These are phyloP conservation scores for Dictyostelium gargantuum DNA, from an alignment of 208 protist genomes.

Conservation along the genomic window DNA sequence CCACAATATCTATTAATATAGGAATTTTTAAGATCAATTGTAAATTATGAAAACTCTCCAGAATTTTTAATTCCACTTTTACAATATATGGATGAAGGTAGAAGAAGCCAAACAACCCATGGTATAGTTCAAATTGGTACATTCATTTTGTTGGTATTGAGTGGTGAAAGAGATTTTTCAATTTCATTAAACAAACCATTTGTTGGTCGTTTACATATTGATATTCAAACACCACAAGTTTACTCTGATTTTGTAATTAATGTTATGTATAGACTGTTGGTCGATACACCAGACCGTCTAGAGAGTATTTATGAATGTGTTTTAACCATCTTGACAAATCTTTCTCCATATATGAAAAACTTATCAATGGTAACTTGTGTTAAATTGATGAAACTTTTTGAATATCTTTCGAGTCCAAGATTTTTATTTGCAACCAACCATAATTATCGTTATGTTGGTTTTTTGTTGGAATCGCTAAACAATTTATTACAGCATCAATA, in stretches of 20 bases:
- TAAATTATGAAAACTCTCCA: neutral
- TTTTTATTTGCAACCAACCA: slow-evolving; percentile 63
- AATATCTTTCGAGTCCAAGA: slow-evolving; percentile 59
- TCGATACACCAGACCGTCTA: slow-evolving; percentile 16
- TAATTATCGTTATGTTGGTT: slow-evolving; percentile 66
- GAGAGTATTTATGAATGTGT: slow-evolving; percentile 84
- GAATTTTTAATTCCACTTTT: slow-evolving; percentile 34
- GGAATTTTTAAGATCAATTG: slow-evolving; percentile 29
- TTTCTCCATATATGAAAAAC: slow-evolving; percentile 89
- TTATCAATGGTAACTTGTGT: slow-evolving; percentile 77
- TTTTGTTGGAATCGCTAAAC: slow-evolving; percentile 79
- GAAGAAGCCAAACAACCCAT: slow-evolving; percentile 16
- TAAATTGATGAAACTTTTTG: slow-evolving; percentile 78
- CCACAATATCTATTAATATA: neutral
- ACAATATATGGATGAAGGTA: slow-evolving; percentile 63
- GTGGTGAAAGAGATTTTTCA: slow-evolving; percentile 86
- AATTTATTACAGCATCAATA: slow-evolving; percentile 82
- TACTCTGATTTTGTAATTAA: slow-evolving; percentile 90
- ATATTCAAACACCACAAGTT: slow-evolving; percentile 79
- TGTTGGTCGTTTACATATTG: slow-evolving; percentile 81
- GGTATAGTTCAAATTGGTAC: slow-evolving; percentile 87
- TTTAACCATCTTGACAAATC: slow-evolving; percentile 87
- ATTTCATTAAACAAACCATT: slow-evolving; percentile 88
- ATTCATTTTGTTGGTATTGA: slow-evolving; percentile 88
- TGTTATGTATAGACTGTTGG: slow-evolving; percentile 72